phyloP scores from a whole-genome alignment of 2,329 filamentous ascomycete species.

The Xylariomycetidae sp. region DNA sequence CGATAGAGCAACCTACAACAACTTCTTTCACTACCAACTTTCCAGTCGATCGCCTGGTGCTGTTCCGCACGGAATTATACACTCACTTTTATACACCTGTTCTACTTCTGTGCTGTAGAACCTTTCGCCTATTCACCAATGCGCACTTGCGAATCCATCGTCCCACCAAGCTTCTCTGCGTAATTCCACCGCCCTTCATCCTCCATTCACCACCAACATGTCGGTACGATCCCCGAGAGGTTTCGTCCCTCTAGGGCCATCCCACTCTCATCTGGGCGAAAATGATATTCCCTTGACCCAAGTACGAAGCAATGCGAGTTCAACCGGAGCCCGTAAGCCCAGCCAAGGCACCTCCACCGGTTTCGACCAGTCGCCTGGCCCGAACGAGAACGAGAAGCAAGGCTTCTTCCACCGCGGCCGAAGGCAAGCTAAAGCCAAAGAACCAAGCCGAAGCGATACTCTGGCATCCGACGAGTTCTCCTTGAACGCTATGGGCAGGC shows the following conservation, averaged over 20 bases:
- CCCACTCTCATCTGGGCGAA: conserved; percentile 14
- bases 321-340: conserved; percentile 47
- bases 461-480: conserved; percentile 46
- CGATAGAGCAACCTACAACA: too few species aligned
- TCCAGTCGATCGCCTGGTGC: conserved; percentile 26
- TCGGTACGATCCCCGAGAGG: conserved; percentile 23
- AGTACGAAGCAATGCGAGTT: conserved; percentile 51
- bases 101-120: too few species aligned
- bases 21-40: too few species aligned
- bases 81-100: too few species aligned
- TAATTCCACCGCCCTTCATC: too few species aligned
- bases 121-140: too few species aligned
- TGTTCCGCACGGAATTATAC: conserved; percentile 16
- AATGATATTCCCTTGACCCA: conserved; percentile 28
- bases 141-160: too few species aligned
- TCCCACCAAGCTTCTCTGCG: too few species aligned
- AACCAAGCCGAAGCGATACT: conserved; percentile 36
- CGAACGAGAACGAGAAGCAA: conserved; percentile 41
- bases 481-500: conserved; percentile 60
- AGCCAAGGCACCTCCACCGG: conserved; percentile 31
- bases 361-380: conserved; percentile 21
- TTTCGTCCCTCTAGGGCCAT: conserved; percentile 22
- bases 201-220: too few species aligned
- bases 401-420: conserved; percentile 43
- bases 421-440: conserved; percentile 40